Evolutionary conservation across 2,329 filamentous ascomycete species (phyloP).

Genomic region (Chaetomium sp.): DNA sequence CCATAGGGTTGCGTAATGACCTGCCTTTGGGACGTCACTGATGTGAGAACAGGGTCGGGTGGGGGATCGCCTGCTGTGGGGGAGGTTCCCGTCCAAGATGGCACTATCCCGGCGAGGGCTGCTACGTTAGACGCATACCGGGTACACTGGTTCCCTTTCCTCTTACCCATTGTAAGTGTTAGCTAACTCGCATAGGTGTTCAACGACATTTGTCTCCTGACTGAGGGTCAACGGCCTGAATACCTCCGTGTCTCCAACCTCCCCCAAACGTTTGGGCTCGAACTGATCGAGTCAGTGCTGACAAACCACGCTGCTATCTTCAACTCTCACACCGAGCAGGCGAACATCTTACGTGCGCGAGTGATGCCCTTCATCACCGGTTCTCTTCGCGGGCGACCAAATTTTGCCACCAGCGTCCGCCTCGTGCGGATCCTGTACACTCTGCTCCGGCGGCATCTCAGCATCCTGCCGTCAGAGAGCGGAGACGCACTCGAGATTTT

Average conservation of each 20-base stretch:
- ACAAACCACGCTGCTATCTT: slow-evolving; percentile 81
- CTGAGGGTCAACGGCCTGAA: slow-evolving; percentile 74
- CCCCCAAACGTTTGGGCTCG: slow-evolving; percentile 76
- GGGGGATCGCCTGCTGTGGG: slow-evolving; percentile 53
- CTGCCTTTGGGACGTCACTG: slow-evolving; percentile 11
- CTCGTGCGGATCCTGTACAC: slow-evolving; percentile 78
- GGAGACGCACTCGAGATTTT: slow-evolving; percentile 75
- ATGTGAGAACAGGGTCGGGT: slow-evolving; percentile 30
- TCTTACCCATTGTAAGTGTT: neutral
- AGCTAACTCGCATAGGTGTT: slow-evolving; percentile 52
- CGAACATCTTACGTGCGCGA: slow-evolving; percentile 66
- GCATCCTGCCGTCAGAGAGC: slow-evolving; percentile 68
- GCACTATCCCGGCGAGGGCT: slow-evolving; percentile 58
- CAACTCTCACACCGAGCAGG: slow-evolving; percentile 69
- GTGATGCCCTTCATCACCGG: slow-evolving; percentile 80
- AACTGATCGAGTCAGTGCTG: slow-evolving; percentile 85
- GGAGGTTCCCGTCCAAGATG: slow-evolving; percentile 61
- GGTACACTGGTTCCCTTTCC: slow-evolving; percentile 33
- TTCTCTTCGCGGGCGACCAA: slow-evolving; percentile 68
- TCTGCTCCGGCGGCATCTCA: slow-evolving; percentile 70
- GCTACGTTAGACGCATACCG: slow-evolving; percentile 82
- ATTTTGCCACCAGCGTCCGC: slow-evolving; percentile 76
- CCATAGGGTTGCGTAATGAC: neutral
- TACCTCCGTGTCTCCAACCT: slow-evolving; percentile 75
- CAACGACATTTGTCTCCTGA: slow-evolving; percentile 81